Base-by-base conservation (phyloP, 176 grass and related monocot genomes). In the Oryza glumipatula region DNA sequence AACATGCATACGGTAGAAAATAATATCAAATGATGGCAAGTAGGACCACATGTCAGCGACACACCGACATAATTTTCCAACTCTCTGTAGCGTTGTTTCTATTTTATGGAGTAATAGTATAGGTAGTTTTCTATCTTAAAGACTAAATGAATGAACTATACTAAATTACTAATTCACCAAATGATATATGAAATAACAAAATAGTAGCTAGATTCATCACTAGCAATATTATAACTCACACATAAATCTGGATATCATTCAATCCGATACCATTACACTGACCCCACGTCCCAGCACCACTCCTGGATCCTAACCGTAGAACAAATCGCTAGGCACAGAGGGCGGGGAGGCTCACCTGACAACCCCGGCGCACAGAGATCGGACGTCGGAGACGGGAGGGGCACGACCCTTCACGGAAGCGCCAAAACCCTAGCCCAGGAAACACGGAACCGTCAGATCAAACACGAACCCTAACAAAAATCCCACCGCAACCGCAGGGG, bases 381-480 rank as follows among this genome's bases (percentile, higher is more conserved):
- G 26, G 35, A 65, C 52, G 16, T 72, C 28, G 76, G 72, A 65
- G 77, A 74, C 9, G 28, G 32, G 43, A 19, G 21, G 51, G 21
- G 0, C 21, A 80, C 21, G 19, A 86, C 21, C 71, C 72, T 85
- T 77, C 43, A 66, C n/a, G 30, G 49, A 89, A 72, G 70, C 22
- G 72, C 72, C 72, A 77, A 76, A 89, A 89, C 78, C 82, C 82
- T 89, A 89, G 72, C 66, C 65, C 71, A 72, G 36, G 30, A 77
- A 76, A 76, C 72, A 89, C 56, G 72, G 17, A 70, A 11, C 22
- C 67, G 33, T 85, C 52, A 85, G 83, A 81, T 82, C 76, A 73
- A 86, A 65, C 65, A 3, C 82, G 28, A 80, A 28, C 58, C 61
- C 21, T 56, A 51, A 70, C 77, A 68, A 51, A 76, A 85, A 68